Evolutionary conservation across 768 basidiomycete species (phyloP), one percentile per base, ranked within the genome.

Genomic region (Pleurotus tuoliensis): DNA sequence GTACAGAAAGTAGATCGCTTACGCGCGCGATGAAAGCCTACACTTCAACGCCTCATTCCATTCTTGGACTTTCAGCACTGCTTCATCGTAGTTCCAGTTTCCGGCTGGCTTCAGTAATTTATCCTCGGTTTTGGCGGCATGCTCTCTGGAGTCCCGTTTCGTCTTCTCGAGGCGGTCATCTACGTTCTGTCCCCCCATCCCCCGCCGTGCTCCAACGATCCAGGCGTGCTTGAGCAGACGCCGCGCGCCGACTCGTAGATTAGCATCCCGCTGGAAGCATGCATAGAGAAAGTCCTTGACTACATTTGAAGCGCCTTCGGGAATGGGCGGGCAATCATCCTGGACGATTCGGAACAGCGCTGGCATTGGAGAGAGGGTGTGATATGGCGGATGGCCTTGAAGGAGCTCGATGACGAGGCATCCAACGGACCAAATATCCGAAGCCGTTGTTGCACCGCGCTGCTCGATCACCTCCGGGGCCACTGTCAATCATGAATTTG

Each of bases 401-500:
- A 94, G 73, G 4, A 99, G 82, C 66, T 99, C 97, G 56, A 99
- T 95, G 4, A 98, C 94, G n/a, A 96, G 90, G 66, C 94, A 98
- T 12, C 97, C 97, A 9, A 97, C 92, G 62, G 62, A 77, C 75
- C 97, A 99, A 57, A 99, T 94, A 70, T 99, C 97, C 15, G 94
- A 96, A 12, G 97, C 89, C 0, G 96, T 97, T 1, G 94, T 95
- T 27, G 97, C 96, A 27, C 97, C 97, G 27, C 88, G 89, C 70
- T 99, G 97, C 64, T 99, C 97, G 57, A 99, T 98, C 47, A 99
- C 92, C 72, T 99, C 97, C 2, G 97, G 97, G 7, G 97, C 95
- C 97, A 99, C 90, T 92, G 61, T 57, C 59, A 39, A 54, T 48
- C 46, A 57, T 53, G 24, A 65, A 46, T 49, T 27, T 15, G 15